Percentiles rank a stretch among this genome's conserved stretches.
Conservation (phyloP, 2,329 filamentous ascomycete genomes). For the Colletotrichum gigasporum region DNA sequence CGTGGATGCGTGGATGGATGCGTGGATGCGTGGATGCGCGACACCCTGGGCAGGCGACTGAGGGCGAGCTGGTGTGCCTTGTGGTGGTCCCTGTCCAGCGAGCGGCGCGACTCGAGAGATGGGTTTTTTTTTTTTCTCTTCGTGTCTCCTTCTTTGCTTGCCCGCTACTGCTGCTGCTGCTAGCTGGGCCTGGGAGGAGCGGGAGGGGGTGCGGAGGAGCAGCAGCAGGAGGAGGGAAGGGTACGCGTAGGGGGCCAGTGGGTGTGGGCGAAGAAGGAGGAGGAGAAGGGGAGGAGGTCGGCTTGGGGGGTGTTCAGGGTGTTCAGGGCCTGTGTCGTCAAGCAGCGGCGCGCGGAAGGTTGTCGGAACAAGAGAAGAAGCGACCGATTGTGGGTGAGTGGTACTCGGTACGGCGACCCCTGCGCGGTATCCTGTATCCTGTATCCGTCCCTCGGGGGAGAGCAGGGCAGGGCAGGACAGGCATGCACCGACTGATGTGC, state of each 20-base stretch:
- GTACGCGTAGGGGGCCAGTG: slow-evolving; percentile 22
- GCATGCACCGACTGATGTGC: slow-evolving; percentile 16
- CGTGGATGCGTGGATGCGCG: slow-evolving; percentile 33
- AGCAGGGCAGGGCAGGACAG: background rate
- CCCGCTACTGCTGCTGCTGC: slow-evolving; percentile 17
- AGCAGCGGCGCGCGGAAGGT: slow-evolving; percentile 18
- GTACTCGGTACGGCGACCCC: background rate
- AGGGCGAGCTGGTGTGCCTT: slow-evolving; percentile 15
- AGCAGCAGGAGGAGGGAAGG: slow-evolving; percentile 27
- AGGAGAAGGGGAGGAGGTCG: slow-evolving; percentile 10
- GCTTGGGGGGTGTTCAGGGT: slow-evolving; percentile 5
- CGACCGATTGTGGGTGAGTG: slow-evolving; percentile 12
- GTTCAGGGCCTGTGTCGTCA: slow-evolving; percentile 14
- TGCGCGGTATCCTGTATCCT: background rate
- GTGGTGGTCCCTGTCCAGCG: slow-evolving; percentile 22
- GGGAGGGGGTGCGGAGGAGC: slow-evolving; percentile 26
- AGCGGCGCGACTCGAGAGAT: slow-evolving; percentile 20
- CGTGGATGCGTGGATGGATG: slow-evolving; percentile 33
- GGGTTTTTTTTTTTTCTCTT: background rate
- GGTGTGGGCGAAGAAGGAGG: slow-evolving; percentile 23
- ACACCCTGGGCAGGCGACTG: slow-evolving; percentile 30
- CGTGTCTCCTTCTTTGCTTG: slow-evolving; percentile 2
- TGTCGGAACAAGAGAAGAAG: slow-evolving; percentile 25
- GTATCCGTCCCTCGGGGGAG: background rate
- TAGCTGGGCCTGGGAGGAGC: slow-evolving; percentile 10